Evolutionary conservation across 148 eudicot genomes (phyloP).

Genomic region (Pharnaceum exiguum): DNA sequence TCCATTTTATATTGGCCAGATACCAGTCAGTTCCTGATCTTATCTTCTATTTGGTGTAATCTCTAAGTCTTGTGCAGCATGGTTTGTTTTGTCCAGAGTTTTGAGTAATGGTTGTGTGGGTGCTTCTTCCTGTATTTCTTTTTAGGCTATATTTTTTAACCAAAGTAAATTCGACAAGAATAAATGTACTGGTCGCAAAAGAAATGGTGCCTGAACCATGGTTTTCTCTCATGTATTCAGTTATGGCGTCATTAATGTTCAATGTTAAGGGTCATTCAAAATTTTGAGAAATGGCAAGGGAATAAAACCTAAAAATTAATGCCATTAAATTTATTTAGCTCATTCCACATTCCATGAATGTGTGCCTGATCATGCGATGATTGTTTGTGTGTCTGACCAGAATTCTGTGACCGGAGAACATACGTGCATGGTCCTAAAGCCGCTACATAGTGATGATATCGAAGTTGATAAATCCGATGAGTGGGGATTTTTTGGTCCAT

Average conservation of each 20-base stretch:
- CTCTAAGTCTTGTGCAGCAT: not conserved
- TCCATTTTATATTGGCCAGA: conserved; percentile 82
- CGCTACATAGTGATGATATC: conserved; percentile 63
- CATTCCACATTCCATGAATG: not conserved
- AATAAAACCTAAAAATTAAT: not conserved
- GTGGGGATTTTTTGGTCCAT: conserved; percentile 68
- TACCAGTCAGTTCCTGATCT: conserved; percentile 54
- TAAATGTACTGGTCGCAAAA: too few relatives aligned
- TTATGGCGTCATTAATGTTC: too few relatives aligned
- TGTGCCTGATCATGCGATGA: not conserved
- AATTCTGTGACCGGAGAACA: conserved; percentile 86
- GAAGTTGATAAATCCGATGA: conserved; percentile 51
- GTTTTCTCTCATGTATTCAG: too few relatives aligned
- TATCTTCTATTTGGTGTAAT: conserved; percentile 1
- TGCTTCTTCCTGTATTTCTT: not conserved
- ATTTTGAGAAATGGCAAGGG: too few relatives aligned
- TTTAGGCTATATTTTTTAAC: too few relatives aligned
- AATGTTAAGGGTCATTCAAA: too few relatives aligned
- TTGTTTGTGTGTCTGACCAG: conserved; percentile 28
- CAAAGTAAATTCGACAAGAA: too few relatives aligned
- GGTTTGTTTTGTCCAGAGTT: not conserved
- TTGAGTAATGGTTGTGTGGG: not conserved
- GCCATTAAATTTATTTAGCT: not conserved
- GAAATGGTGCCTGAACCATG: too few relatives aligned
- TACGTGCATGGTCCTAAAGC: conserved; percentile 81